Evolutionary conservation across 1,139 yeast genomes (phyloP).

Genomic region (Fermentozyma sake): DNA sequence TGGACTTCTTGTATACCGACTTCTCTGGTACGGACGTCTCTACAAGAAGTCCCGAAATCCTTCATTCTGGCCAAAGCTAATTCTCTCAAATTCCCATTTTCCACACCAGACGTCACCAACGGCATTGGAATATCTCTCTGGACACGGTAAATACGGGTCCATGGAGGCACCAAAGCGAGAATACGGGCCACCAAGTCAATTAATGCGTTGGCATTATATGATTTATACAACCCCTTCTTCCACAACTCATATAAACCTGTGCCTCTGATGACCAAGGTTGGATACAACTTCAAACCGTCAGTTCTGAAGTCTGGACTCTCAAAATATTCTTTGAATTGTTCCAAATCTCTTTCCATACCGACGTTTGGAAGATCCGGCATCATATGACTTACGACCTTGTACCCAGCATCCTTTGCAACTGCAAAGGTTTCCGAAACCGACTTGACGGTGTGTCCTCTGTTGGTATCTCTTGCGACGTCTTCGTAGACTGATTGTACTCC

Average conservation of each 20-base stretch:
- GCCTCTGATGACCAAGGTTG: slow-evolving; percentile 95
- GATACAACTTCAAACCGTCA: slow-evolving; percentile 92
- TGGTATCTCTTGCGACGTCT: slow-evolving; percentile 97
- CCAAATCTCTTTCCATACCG: slow-evolving; percentile 96
- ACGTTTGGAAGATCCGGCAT: slow-evolving; percentile 99
- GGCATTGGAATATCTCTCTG: slow-evolving; percentile 99
- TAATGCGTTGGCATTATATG: slow-evolving; percentile 90
- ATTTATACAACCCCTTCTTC: slow-evolving; percentile 93
- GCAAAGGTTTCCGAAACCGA: slow-evolving; percentile 96
- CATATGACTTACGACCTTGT: slow-evolving; percentile 97
- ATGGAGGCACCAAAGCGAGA: slow-evolving; percentile 94
- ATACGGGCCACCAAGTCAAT: slow-evolving; percentile 94
- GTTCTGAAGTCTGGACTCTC: slow-evolving; percentile 97
- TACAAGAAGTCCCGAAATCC: slow-evolving; percentile 92
- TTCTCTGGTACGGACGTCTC: slow-evolving; percentile 98
- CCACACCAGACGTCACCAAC: slow-evolving; percentile 95
- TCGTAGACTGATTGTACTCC: slow-evolving; percentile 98
- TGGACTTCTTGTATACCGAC: slow-evolving; percentile 99
- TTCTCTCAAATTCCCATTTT: slow-evolving; percentile 94
- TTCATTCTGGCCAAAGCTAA: slow-evolving; percentile 96
- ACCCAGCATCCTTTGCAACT: slow-evolving; percentile 95
- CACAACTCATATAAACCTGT: slow-evolving; percentile 96
- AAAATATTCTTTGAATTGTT: slow-evolving; percentile 92
- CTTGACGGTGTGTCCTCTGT: slow-evolving; percentile 96
- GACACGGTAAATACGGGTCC: slow-evolving; percentile 98